These are phyloP conservation scores for Alternaria sp. DNA, from an alignment of 2,329 filamentous ascomycete species.

Conservation along the genomic window DNA sequence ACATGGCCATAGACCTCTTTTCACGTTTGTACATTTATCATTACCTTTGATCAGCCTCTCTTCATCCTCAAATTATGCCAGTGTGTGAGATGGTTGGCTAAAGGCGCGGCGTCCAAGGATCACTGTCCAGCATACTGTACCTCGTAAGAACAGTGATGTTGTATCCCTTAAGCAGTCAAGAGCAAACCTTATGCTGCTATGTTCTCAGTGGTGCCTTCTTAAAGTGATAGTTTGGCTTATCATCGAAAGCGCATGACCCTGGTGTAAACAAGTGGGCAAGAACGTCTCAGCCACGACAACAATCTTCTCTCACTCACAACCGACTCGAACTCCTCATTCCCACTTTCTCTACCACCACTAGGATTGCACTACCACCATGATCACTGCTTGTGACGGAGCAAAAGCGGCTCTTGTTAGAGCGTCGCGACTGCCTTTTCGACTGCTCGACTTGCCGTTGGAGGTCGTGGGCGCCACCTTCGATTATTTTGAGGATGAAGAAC, in stretches of 20 bases:
- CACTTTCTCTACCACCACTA: neutral
- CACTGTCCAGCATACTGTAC: too few relatives aligned
- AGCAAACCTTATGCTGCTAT: neutral
- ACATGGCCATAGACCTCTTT: neutral
- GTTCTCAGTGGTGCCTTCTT: neutral
- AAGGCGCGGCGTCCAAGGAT: too few relatives aligned
- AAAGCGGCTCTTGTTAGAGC: neutral
- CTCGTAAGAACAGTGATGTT: neutral
- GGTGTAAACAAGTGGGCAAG: neutral
- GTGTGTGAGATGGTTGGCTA: too few relatives aligned
- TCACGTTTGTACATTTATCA: neutral
- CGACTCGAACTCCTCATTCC: neutral
- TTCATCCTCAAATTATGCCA: too few relatives aligned
- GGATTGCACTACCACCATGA: neutral
- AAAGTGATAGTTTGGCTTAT: neutral
- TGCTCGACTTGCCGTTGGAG: neutral
- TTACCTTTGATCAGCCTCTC: neutral
- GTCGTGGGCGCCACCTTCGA: neutral
- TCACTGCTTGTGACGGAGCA: neutral
- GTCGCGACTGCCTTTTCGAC: neutral
- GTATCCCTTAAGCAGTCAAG: too few relatives aligned
- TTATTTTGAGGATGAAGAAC: neutral
- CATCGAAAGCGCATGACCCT: too few relatives aligned
- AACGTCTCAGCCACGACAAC: neutral
- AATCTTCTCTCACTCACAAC: neutral